phyloP scores from a whole-genome alignment of 108 stramenopile species.

The Skeletonema menzelii region DNA sequence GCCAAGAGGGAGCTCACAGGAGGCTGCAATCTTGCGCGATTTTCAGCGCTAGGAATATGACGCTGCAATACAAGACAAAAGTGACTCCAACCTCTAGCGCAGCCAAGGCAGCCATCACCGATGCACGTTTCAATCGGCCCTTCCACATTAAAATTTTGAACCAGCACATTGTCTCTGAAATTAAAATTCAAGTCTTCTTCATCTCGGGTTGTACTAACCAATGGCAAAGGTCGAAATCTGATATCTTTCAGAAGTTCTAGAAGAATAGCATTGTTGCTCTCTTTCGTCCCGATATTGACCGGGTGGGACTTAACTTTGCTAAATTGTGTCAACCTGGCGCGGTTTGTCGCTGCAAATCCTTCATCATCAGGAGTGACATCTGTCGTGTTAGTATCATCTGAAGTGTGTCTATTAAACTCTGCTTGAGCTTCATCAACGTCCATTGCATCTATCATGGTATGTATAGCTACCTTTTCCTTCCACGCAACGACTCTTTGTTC shows the following conservation, averaged over 20 bases:
- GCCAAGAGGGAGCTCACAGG: constrained; percentile 71
- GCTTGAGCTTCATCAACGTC: constrained; percentile 15
- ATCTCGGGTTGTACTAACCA: constrained; percentile 51
- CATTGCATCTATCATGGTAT: constrained; percentile 55
- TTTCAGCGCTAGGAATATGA: constrained; percentile 61
- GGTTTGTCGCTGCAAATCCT: constrained; percentile 7
- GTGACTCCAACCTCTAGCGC: constrained; percentile 82
- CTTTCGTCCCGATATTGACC: neutral
- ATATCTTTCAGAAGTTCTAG: constrained; percentile 76
- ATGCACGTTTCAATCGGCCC: constrained; percentile 79
- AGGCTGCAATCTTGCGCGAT: constrained; percentile 77
- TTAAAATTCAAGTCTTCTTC: constrained; percentile 37
- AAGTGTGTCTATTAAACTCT: constrained; percentile 30
- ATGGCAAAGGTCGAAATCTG: constrained; percentile 78
- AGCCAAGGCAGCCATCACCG: constrained; percentile 86
- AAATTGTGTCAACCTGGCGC: constrained; percentile 19
- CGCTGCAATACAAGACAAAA: constrained; percentile 76
- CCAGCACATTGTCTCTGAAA: constrained; percentile 23
- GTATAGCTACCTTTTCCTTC: constrained; percentile 83
- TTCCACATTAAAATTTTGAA: constrained; percentile 77
- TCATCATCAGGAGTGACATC: constrained; percentile 14
- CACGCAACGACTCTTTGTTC: constrained; percentile 71
- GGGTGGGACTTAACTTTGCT: constrained; percentile 22
- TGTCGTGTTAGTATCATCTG: constrained; percentile 23
- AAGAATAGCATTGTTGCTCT: constrained; percentile 53